These are phyloP conservation scores for Firmiana major DNA, from an alignment of 345 rosid species.

Conservation along the genomic window DNA sequence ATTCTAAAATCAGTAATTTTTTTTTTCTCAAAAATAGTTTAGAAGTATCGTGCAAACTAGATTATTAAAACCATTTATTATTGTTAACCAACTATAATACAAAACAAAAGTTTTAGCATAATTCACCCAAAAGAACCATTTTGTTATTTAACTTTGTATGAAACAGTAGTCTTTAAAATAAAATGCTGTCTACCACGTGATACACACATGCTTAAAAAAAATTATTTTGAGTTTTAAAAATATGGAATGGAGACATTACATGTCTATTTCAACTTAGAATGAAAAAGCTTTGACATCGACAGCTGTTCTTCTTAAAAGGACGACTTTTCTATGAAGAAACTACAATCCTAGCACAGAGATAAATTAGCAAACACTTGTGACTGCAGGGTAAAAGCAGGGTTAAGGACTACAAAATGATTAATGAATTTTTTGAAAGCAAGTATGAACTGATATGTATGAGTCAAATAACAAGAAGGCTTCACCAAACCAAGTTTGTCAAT, in stretches of 20 bases:
- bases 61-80: too few species aligned
- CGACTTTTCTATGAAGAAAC: background rate
- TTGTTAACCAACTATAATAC: background rate
- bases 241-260: too few species aligned
- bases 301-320: background rate
- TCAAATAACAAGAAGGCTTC: background rate
- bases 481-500: background rate
- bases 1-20: background rate
- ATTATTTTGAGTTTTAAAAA: too few species aligned
- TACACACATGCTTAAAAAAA: too few species aligned
- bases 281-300: background rate
- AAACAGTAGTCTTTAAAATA: background rate
- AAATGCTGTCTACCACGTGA: too few species aligned
- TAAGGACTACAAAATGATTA: background rate
- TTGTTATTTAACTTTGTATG: background rate
- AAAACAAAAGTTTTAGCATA: background rate
- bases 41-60: background rate
- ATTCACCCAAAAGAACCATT: background rate
- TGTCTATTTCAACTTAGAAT: too few species aligned
- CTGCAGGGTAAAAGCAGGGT: background rate
- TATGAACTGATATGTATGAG: background rate
- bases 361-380: background rate
- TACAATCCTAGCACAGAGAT: background rate
- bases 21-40: background rate
- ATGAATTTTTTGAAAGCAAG: background rate